Conservation (phyloP, 306 rosid genomes). For the Lotus japonicus region DNA sequence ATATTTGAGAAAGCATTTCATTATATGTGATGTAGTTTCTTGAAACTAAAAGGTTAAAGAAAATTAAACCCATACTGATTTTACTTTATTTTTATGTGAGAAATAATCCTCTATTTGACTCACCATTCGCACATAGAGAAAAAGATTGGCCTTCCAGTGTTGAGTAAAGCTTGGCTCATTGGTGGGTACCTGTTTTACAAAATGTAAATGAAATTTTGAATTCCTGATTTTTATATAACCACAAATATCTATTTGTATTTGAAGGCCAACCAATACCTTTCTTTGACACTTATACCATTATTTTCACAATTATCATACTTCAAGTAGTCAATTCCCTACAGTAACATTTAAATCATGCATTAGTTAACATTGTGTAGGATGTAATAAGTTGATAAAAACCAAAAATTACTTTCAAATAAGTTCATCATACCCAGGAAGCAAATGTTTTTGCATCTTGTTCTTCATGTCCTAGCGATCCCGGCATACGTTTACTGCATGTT, state of each 20-base stretch:
- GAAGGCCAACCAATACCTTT: conserved; percentile 1
- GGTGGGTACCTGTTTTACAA: too few species aligned
- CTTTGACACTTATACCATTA: background rate
- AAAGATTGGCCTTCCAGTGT: too few species aligned
- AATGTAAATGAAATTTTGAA: too few species aligned
- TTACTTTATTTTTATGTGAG: background rate
- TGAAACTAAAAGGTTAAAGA: too few species aligned
- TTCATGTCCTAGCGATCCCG: conserved; percentile 57
- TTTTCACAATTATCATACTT: conserved; percentile 27
- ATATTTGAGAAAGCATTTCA: too few species aligned
- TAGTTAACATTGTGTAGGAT: background rate
- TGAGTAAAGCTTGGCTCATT: too few species aligned
- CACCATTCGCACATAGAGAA: too few species aligned
- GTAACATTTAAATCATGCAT: background rate
- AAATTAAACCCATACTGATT: background rate
- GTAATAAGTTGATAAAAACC: background rate
- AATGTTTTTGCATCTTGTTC: conserved; percentile 61
- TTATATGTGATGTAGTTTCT: too few species aligned
- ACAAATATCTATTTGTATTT: too few species aligned
- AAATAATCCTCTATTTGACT: conserved; percentile 9
- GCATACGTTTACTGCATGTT: conserved; percentile 55
- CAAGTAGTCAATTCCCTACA: conserved; percentile 49
- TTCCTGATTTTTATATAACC: too few species aligned
- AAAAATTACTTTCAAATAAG: background rate
- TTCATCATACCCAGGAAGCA: conserved; percentile 50